Conservation (phyloP, 2,329 filamentous ascomycete species). For the Aspergillus sp. region DNA sequence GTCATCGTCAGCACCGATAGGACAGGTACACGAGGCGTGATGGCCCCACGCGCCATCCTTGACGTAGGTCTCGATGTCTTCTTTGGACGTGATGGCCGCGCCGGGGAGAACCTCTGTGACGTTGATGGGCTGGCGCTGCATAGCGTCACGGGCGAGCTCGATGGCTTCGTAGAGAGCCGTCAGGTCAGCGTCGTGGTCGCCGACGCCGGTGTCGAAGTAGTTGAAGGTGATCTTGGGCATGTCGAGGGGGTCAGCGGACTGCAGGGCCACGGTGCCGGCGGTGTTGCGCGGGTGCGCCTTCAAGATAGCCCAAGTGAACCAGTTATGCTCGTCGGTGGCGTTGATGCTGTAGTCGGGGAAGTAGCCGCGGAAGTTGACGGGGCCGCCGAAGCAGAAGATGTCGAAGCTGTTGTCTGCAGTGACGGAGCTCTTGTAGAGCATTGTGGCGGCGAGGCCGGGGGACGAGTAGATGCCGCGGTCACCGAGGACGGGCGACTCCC, state of each 20-base stretch:
- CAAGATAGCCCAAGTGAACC: slow-evolving; percentile 50
- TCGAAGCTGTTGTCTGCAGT: slow-evolving; percentile 50
- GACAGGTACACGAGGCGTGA: slow-evolving; percentile 56
- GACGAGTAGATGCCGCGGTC: slow-evolving; percentile 47
- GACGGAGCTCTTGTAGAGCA: slow-evolving; percentile 37
- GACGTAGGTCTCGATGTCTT: slow-evolving; percentile 49
- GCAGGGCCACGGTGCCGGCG: slow-evolving; percentile 62
- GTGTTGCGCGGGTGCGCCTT: slow-evolving; percentile 64
- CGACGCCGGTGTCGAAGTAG: slow-evolving; percentile 50
- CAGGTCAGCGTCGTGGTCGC: slow-evolving; percentile 50
- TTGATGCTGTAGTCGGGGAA: slow-evolving; percentile 44
- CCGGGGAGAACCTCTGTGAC: slow-evolving; percentile 48
- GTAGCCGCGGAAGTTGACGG: slow-evolving; percentile 57
- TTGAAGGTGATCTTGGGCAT: slow-evolving; percentile 63
- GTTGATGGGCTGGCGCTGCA: slow-evolving; percentile 39
- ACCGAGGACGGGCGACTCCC: slow-evolving; percentile 39
- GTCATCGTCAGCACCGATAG: slow-evolving; percentile 57
- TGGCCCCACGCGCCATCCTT: slow-evolving; percentile 56
- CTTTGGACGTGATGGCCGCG: slow-evolving; percentile 42
- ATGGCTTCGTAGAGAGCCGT: slow-evolving; percentile 58
- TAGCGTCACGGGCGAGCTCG: slow-evolving; percentile 50
- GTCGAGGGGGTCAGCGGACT: slow-evolving; percentile 63
- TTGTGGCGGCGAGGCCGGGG: slow-evolving; percentile 55
- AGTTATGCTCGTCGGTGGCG: slow-evolving; percentile 43
- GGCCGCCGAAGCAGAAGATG: slow-evolving; percentile 56